Percentiles rank a stretch among this genome's conserved stretches.
These are phyloP conservation scores for Alternaria solani DNA, from an alignment of 2,329 filamentous ascomycete genomes.

Conservation along the genomic window DNA sequence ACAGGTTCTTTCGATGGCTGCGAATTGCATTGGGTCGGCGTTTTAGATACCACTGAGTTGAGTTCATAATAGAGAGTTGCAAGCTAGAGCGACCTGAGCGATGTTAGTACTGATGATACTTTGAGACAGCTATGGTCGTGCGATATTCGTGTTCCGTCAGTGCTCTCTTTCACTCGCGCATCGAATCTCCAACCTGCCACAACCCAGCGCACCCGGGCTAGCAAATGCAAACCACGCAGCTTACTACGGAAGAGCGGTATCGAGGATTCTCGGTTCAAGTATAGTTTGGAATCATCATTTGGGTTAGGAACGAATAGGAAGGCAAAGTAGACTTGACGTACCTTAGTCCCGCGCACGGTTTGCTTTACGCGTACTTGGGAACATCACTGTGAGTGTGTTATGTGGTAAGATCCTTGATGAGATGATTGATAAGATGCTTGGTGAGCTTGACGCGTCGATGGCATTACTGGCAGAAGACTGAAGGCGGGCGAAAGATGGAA, in stretches of 20 bases:
- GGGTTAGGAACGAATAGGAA: background rate
- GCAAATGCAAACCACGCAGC: slow-evolving; percentile 19
- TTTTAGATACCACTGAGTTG: background rate
- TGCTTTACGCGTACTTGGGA: background rate
- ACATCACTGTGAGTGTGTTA: background rate
- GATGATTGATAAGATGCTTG: background rate
- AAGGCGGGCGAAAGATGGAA: background rate
- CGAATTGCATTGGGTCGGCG: background rate
- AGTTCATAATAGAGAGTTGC: background rate
- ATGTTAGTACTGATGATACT: background rate
- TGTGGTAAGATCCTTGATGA: background rate
- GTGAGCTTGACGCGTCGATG: slow-evolving; percentile 2
- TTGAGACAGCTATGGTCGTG: background rate
- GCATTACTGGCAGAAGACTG: background rate
- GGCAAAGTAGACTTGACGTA: background rate
- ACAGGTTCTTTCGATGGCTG: background rate
- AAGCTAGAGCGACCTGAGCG: background rate
- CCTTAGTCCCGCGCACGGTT: background rate
- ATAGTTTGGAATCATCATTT: slow-evolving; percentile 23
- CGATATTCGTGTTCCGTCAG: slow-evolving; percentile 10
- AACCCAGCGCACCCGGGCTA: slow-evolving; percentile 15
- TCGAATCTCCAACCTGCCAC: slow-evolving; percentile 11
- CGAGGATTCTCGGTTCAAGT: slow-evolving; percentile 24
- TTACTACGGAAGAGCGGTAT: background rate
- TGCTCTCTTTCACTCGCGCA: slow-evolving; percentile 29